Base-by-base conservation (phyloP, 2,329 filamentous ascomycete species). In the Huntiella abstrusa region DNA sequence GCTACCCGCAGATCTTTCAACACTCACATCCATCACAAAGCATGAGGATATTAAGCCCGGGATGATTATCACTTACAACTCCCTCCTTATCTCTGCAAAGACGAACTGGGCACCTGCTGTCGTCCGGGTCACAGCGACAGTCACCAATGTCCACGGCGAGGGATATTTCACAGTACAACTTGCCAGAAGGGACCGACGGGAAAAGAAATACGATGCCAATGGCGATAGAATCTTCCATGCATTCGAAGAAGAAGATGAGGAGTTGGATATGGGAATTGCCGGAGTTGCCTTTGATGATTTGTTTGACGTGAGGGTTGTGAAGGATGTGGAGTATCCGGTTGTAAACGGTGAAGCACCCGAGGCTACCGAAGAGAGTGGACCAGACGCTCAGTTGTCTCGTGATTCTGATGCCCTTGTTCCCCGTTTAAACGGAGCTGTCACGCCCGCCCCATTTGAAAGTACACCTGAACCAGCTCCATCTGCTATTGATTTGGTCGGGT, bases 31-130 rank as follows among this genome's bases (percentile, higher is more conserved):
- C 8, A 3, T 28, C 8, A 28, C 22, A 10, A 28, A 28, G 7
- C 8, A 28, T 8, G 22, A 28, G 6, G 22, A 28, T 8, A 28
- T 28, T 10, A 7, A 28, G 4, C 8, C 12, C 1, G 79, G 77
- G 7, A 78, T 79, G 64, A 65, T 80, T 12, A 70, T 87, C 51
- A 74, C 75, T 0, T 87, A 80, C 72, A 77, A 77, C 55, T 68
- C 77, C 53, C 65, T 75, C 55, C 60, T 70, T 49, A 64, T 80
- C 56, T 75, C 77, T 19, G 66, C 70, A 45, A 66, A 71, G 34
- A 77, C 76, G 28, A 67, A 70, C 41, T 80, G 79, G 78, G 67
- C 78, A 51, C 83, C 83, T 0, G 66, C 73, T 49, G 59, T 83
- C 8, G 67, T 67, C 3, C 63, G 69, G 1, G 72, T 81, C 48